Evolutionary conservation across 1,139 yeast genomes (phyloP).

Genomic region (Yamadazyma dendronema): DNA sequence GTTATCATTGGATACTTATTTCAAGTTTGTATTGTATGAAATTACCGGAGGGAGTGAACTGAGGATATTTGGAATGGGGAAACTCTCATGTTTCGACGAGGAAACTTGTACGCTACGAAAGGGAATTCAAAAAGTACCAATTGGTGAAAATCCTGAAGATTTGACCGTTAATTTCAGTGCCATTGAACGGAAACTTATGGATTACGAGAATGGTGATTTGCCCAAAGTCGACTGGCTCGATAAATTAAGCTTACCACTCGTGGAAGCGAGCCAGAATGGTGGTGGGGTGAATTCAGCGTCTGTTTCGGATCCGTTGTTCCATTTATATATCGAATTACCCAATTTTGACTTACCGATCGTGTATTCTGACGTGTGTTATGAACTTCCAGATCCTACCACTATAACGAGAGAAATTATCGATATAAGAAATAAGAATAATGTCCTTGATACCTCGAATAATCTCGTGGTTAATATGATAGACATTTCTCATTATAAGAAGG

Average conservation of each 20-base stretch:
- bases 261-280: constrained; percentile 23
- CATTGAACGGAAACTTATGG: constrained; percentile 56
- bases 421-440: constrained; percentile 6
- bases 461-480: constrained; percentile 36
- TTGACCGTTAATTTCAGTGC: constrained; percentile 22
- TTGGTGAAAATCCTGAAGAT: constrained; percentile 13
- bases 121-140: constrained; percentile 40
- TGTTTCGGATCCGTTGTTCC: too few species aligned
- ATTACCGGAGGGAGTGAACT: constrained; percentile 49
- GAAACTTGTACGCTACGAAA: constrained; percentile 28
- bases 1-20: constrained; percentile 57
- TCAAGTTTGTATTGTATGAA: constrained; percentile 68
- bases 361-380: constrained; percentile 55
- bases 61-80: constrained; percentile 57
- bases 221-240: constrained; percentile 75
- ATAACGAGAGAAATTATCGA: constrained; percentile 8
- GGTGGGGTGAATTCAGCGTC: background rate
- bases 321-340: constrained; percentile 66
- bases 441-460: constrained; percentile 18
- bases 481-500: constrained; percentile 21
- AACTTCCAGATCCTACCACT: constrained; percentile 15
- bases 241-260: constrained; percentile 55
- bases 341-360: constrained; percentile 81
- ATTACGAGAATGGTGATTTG: constrained; percentile 68
- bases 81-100: constrained; percentile 56